Evolutionary conservation across 495 filamentous ascomycete species (phyloP).

Genomic region (Penicillium macrosclerotiorum): DNA sequence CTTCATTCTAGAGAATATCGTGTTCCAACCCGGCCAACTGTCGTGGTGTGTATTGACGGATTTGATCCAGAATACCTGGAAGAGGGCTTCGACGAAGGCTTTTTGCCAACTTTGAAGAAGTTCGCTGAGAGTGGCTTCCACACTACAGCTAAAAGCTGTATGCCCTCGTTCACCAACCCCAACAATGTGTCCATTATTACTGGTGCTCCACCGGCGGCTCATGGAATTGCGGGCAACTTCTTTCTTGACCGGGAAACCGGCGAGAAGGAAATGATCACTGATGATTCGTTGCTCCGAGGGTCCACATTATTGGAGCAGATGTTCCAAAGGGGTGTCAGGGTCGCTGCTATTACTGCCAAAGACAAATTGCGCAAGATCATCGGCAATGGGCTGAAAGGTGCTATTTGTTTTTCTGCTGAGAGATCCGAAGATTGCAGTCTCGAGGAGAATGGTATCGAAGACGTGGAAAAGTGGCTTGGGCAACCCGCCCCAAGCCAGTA

Average conservation of each 20-base stretch:
- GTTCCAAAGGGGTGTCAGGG: slow-evolving; percentile 28
- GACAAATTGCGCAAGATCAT: slow-evolving; percentile 37
- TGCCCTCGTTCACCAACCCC: slow-evolving; percentile 38
- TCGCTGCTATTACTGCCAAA: slow-evolving; percentile 38
- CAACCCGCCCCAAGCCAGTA: slow-evolving; percentile 29
- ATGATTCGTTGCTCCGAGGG: slow-evolving; percentile 29
- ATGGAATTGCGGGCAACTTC: slow-evolving; percentile 38
- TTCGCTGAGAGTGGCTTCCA: slow-evolving; percentile 31
- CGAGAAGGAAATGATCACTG: slow-evolving; percentile 33
- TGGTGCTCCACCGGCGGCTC: slow-evolving; percentile 25
- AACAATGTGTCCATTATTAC: slow-evolving; percentile 39
- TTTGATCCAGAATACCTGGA: slow-evolving; percentile 36
- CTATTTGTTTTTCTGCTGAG: slow-evolving; percentile 37
- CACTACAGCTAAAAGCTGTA: slow-evolving; percentile 28
- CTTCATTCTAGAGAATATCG: slow-evolving; percentile 22
- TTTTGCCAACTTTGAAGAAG: slow-evolving; percentile 26
- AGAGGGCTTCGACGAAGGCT: slow-evolving; percentile 21
- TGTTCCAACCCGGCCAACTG: slow-evolving; percentile 22
- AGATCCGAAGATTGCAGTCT: slow-evolving; percentile 20
- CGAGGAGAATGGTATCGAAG: slow-evolving; percentile 22
- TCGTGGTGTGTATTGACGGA: slow-evolving; percentile 37
- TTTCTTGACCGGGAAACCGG: slow-evolving; percentile 33
- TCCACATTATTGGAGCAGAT: slow-evolving; percentile 37
- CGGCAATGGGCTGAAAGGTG: slow-evolving; percentile 26
- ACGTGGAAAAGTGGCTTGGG: slow-evolving; percentile 34